These are phyloP conservation scores for Paecilomyces sp. DNA, from an alignment of 2,329 filamentous ascomycete genomes.

Conservation along the genomic window DNA sequence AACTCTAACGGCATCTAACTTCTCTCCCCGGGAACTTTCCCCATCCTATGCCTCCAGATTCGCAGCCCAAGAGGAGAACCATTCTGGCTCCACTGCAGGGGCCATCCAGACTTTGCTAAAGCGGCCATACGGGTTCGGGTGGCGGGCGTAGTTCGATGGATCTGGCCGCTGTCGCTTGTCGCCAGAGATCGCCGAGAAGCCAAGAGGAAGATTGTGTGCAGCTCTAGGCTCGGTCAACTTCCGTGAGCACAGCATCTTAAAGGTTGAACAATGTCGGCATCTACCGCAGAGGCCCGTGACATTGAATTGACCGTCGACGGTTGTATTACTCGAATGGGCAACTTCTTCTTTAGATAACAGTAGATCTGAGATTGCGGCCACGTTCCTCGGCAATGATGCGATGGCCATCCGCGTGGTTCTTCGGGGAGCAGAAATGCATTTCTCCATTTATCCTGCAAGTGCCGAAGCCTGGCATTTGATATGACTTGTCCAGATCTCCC, in stretches of 20 bases:
- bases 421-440: neutral
- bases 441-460: neutral
- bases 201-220: neutral
- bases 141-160: neutral
- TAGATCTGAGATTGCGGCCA: neutral
- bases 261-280: neutral
- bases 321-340: neutral
- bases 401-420: neutral
- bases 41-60: neutral
- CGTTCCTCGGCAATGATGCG: neutral
- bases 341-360: neutral
- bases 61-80: neutral
- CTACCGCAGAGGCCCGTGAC: conserved; percentile 5
- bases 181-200: neutral
- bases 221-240: conserved; percentile 16
- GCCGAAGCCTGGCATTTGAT: neutral
- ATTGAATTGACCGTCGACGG: neutral
- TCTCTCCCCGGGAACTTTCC: neutral
- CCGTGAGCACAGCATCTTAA: conserved; percentile 8
- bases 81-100: neutral
- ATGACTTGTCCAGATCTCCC: neutral
- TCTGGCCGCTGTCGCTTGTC: neutral
- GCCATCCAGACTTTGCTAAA: neutral
- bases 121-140: neutral
- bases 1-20: neutral